Conservation (phyloP, 2,329 filamentous ascomycete genomes). For the Ceratocystis colombiana region DNA sequence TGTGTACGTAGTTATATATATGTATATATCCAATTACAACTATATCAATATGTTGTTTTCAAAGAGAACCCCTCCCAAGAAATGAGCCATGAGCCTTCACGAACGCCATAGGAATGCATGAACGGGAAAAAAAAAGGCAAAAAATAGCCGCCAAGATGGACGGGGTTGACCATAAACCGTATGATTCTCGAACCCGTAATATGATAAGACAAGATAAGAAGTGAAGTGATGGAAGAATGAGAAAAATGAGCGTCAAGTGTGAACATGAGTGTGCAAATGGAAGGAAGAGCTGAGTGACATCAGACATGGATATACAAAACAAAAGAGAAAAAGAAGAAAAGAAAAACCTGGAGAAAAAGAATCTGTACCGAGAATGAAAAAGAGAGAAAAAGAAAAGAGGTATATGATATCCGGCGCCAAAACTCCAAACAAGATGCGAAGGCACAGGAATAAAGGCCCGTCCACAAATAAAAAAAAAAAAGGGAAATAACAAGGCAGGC, state of each 20-base stretch:
- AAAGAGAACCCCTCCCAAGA: neutral
- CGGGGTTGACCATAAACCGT: neutral
- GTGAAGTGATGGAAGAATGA: neutral
- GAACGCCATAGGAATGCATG: neutral
- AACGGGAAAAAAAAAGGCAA: neutral
- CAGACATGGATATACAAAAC: neutral
- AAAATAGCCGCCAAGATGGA: neutral
- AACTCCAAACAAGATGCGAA: conserved; percentile 21
- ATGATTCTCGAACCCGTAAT: conserved; percentile 6
- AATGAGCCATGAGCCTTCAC: neutral
- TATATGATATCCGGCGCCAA: conserved; percentile 19
- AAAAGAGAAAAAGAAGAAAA: neutral
- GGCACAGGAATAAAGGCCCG: conserved; percentile 17
- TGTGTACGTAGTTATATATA: neutral
- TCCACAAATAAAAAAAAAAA: conserved; percentile 7
- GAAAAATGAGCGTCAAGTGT: conserved; percentile 7
- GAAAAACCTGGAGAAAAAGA: neutral
- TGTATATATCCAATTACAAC: conserved; percentile 3
- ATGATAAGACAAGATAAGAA: conserved; percentile 8
- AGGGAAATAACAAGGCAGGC: conserved; percentile 6
- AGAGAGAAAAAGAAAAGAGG: neutral
- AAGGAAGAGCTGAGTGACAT: conserved; percentile 5
- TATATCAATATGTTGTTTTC: neutral
- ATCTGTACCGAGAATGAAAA: neutral
- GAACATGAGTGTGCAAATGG: conserved; percentile 5